Evolutionary conservation across 1,284 basidiomycete species (phyloP), one percentile per base, ranked within the genome.

Genomic region (Moesziomyces antarcticus): DNA sequence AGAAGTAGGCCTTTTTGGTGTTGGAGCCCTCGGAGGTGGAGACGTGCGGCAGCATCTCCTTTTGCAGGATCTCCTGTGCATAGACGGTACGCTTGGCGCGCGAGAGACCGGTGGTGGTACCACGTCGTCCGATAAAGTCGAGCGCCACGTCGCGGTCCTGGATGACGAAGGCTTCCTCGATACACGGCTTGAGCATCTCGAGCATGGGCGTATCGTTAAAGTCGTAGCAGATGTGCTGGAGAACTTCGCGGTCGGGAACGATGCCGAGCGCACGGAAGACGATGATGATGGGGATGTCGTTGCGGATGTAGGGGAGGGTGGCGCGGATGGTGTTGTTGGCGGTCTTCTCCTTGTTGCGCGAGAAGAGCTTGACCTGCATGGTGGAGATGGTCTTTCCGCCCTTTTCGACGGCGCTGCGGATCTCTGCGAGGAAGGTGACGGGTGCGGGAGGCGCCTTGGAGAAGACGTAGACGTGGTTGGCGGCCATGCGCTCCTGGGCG

Each of bases 391-490:
- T 97, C 88, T 99, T 98, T 59, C 97, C 97, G 69, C 96, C 95
- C 85, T 94, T 97, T 85, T 99, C 97, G 35, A 99, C 94, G 14
- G 95, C 95, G 85, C 93, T 95, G 75, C 97, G 92, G 85, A 99
- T 97, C 85, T 99, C 96, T 41, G 96, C 94, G 50, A 98, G 89
- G 86, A 94, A 97, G 73, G 91, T 96, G 84, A 97, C 93, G 9
- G 95, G 93, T 7, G 94, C 95, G 2, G 97, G 97, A 62, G 97
- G 93, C 0, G 93, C 93, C 85, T 99, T 99, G 63, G 95, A 94
- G 84, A 99, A 99, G 62, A 98, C 95, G 85, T 99, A 99, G 79
- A 99, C 97, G 82, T 97, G 95, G 86, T 99, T 99, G 43, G 94
- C 96, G 10, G 97, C 96, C 95, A 99, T 99, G 55, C 97, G 90